Evolutionary conservation across 2,329 filamentous ascomycete species (phyloP).

Genomic region (Tolypocladium ovalisporum): DNA sequence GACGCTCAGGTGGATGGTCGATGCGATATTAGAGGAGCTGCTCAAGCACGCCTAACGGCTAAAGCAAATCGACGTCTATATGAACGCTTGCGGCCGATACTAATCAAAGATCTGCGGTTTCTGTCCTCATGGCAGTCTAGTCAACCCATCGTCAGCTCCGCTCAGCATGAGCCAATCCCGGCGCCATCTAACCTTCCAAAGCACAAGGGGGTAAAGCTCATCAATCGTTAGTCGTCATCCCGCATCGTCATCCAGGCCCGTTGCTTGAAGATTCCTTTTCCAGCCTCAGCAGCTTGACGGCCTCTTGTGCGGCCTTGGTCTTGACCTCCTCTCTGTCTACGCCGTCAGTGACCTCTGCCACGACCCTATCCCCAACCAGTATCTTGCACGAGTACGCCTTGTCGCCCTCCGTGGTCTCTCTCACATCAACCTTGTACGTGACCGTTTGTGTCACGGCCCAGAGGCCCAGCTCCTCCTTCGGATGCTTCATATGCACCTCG

Average conservation of each 20-base stretch:
- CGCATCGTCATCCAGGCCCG: background rate
- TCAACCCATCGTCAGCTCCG: background rate
- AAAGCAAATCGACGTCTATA: slow-evolving; percentile 5
- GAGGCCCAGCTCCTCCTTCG: slow-evolving; percentile 58
- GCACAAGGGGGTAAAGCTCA: background rate
- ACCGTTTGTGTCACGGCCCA: slow-evolving; percentile 42
- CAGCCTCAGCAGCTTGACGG: slow-evolving; percentile 25
- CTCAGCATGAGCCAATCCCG: background rate
- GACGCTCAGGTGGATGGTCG: slow-evolving; percentile 59
- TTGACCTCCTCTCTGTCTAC: slow-evolving; percentile 40
- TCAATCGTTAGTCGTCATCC: background rate
- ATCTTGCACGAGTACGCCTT: slow-evolving; percentile 34
- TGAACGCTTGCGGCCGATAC: background rate
- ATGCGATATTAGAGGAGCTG: slow-evolving; percentile 41
- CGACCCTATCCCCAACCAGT: slow-evolving; percentile 31
- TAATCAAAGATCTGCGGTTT: background rate
- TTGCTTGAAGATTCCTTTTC: slow-evolving; percentile 4
- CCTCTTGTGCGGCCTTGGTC: slow-evolving; percentile 43
- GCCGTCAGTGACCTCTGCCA: slow-evolving; percentile 35
- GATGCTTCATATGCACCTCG: slow-evolving; percentile 46
- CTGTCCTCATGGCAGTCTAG: background rate
- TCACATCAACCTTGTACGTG: slow-evolving; percentile 34
- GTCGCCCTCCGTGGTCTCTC: slow-evolving; percentile 9
- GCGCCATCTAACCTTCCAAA: background rate
- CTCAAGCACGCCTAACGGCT: slow-evolving; percentile 13